Evolutionary conservation across 2,329 filamentous ascomycete genomes (phyloP).

Genomic region (Lasiodiplodia hormozganensis): DNA sequence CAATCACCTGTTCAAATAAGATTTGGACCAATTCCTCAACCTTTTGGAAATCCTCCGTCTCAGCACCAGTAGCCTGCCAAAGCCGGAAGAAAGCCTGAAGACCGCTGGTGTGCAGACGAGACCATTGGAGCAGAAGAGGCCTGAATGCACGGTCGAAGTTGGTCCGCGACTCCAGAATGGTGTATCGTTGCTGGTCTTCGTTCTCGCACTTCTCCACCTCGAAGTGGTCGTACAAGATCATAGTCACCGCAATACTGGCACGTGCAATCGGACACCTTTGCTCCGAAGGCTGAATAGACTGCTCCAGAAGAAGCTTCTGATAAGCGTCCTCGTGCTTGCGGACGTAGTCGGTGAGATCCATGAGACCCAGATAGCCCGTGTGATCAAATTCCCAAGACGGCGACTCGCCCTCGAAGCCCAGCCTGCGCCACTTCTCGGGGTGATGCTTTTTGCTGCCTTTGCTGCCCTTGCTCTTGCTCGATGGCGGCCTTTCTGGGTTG

Average conservation of each 20-base stretch:
- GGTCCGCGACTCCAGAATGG: conserved; percentile 74
- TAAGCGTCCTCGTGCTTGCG: conserved; percentile 90
- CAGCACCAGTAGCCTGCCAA: conserved; percentile 89
- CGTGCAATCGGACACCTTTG: conserved; percentile 87
- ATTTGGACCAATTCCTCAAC: conserved; percentile 88
- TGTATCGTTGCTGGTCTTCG: conserved; percentile 78
- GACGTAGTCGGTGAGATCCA: conserved; percentile 95
- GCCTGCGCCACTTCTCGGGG: conserved; percentile 88
- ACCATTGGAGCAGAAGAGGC: conserved; percentile 91
- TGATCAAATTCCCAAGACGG: conserved; percentile 84
- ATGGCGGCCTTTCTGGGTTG: conserved; percentile 65
- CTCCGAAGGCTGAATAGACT: conserved; percentile 73
- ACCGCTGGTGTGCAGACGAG: conserved; percentile 82
- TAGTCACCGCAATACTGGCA: conserved; percentile 84
- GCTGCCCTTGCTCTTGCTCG: conserved; percentile 40
- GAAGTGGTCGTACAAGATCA: conserved; percentile 93
- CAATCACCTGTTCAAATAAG: conserved; percentile 86
- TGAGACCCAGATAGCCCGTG: conserved; percentile 91
- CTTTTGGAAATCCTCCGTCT: conserved; percentile 88
- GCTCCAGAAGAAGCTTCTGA: conserved; percentile 89
- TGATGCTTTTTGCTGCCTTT: conserved; percentile 71
- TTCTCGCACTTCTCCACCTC: conserved; percentile 85
- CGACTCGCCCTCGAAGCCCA: conserved; percentile 91
- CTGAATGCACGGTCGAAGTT: conserved; percentile 87
- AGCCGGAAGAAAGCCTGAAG: conserved; percentile 87